A percentile compares a stretch with the other conserved stretches of the same genome.
Conservation (phyloP, 2,329 filamentous ascomycete species). For the Aspergillus fumigatus region DNA sequence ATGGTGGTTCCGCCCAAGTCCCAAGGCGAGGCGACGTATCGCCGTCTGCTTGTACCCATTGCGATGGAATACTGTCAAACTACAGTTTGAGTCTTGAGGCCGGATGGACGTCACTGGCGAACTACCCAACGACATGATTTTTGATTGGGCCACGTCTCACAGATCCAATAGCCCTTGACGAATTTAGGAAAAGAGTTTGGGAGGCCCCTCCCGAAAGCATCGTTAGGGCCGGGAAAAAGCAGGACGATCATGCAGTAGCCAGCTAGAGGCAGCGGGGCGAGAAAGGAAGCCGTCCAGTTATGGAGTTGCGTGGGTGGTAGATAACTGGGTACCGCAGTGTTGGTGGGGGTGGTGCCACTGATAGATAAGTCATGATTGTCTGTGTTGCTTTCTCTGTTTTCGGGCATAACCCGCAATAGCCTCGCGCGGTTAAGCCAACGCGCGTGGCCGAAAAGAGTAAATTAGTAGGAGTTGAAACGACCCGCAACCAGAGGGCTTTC, state of each 20-base stretch:
- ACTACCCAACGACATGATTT: conserved; percentile 25
- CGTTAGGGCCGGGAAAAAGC: conserved; percentile 26
- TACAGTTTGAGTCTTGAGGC: conserved; percentile 25
- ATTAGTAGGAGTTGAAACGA: not conserved
- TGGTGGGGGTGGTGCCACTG: conserved; percentile 27
- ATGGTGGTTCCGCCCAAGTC: conserved; percentile 21
- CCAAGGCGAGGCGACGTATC: conserved; percentile 34
- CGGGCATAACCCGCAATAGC: not conserved
- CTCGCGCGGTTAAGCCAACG: not conserved
- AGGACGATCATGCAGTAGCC: conserved; percentile 26
- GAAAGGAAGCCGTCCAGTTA: conserved; percentile 16
- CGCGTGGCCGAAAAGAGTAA: not conserved
- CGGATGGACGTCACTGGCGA: conserved; percentile 29
- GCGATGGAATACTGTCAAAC: conserved; percentile 24
- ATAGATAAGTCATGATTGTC: conserved; percentile 11
- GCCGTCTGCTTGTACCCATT: conserved; percentile 25
- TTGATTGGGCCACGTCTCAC: conserved; percentile 42
- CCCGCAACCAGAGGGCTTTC: not conserved
- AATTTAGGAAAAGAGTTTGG: conserved; percentile 17
- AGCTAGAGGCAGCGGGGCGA: conserved; percentile 17
- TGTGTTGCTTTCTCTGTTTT: conserved; percentile 12
- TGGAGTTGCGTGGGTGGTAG: conserved; percentile 2
- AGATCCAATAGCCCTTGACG: conserved; percentile 25
- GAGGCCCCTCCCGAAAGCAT: conserved; percentile 15
- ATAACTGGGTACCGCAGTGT: conserved; percentile 19